phyloP scores from a whole-genome alignment of 305 asterid species.

The Plantago coronopus region DNA sequence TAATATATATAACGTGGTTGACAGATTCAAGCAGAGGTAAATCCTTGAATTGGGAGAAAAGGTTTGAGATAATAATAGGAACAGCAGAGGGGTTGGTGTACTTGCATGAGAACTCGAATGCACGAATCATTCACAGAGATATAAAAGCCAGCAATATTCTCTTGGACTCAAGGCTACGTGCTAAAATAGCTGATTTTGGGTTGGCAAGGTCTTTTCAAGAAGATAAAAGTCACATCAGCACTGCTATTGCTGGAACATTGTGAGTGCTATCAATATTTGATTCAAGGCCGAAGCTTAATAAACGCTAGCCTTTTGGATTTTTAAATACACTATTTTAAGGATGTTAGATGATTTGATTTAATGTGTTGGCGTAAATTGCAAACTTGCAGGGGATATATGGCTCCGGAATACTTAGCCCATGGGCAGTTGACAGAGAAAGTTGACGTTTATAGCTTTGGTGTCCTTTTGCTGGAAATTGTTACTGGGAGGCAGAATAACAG shows the following conservation, averaged over 20 bases:
- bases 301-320: background rate
- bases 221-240: constrained; percentile 81
- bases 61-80: constrained; percentile 66
- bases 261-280: constrained; percentile 32
- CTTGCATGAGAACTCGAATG: constrained; percentile 68
- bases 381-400: constrained; percentile 80
- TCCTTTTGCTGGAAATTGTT: constrained; percentile 70
- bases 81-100: constrained; percentile 76
- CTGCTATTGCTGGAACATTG: constrained; percentile 92
- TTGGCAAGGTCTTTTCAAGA: constrained; percentile 82
- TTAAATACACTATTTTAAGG: background rate
- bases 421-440: constrained; percentile 77
- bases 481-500: constrained; percentile 64
- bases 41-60: constrained; percentile 69
- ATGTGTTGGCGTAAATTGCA: background rate
- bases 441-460: constrained; percentile 83
- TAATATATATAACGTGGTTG: constrained; percentile 12
- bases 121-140: constrained; percentile 75
- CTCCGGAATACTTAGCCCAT: no score
- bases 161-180: constrained; percentile 55
- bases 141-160: constrained; percentile 82
- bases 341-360: background rate
- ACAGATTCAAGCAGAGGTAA: constrained; percentile 62
- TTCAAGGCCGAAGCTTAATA: background rate
- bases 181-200: constrained; percentile 91